Conservation (phyloP, 306 rosid species). For the Prunus mira region DNA sequence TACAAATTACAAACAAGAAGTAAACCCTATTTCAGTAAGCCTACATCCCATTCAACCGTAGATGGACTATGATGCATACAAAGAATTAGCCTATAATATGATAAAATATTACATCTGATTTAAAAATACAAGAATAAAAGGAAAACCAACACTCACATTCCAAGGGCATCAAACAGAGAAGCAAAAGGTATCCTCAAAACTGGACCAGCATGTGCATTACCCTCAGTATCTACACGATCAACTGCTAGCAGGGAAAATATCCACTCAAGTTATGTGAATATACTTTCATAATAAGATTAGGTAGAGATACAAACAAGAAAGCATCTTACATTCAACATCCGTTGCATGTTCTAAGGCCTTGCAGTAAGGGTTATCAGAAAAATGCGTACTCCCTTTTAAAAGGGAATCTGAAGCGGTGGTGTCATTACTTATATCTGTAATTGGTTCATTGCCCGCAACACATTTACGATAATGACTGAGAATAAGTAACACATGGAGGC, state of each 20-base stretch:
- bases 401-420: slow-evolving; percentile 49
- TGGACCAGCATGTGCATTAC: slow-evolving; percentile 58
- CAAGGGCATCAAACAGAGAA: slow-evolving; percentile 81
- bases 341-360: slow-evolving; percentile 78
- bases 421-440: slow-evolving; percentile 38
- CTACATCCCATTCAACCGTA: neutral
- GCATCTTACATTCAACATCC: slow-evolving; percentile 78
- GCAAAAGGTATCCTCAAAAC: slow-evolving; percentile 91
- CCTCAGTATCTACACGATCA: slow-evolving; percentile 79
- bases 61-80: neutral
- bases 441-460: slow-evolving; percentile 39
- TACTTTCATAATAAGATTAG: slow-evolving; percentile 19
- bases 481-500: slow-evolving; percentile 86
- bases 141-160: slow-evolving; percentile 58
- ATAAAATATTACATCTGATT: neutral
- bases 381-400: slow-evolving; percentile 49
- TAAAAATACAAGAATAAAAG: slow-evolving; percentile 10
- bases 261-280: neutral
- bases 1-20: neutral
- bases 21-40: neutral
- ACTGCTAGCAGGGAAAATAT: slow-evolving; percentile 54
- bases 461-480: slow-evolving; percentile 89
- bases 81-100: neutral
- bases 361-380: slow-evolving; percentile 86
- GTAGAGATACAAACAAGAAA: slow-evolving; percentile 18